These are phyloP conservation scores for Wilhelminamyces savonicus DNA, from an alignment of 805 yeast genomes.

Conservation along the genomic window DNA sequence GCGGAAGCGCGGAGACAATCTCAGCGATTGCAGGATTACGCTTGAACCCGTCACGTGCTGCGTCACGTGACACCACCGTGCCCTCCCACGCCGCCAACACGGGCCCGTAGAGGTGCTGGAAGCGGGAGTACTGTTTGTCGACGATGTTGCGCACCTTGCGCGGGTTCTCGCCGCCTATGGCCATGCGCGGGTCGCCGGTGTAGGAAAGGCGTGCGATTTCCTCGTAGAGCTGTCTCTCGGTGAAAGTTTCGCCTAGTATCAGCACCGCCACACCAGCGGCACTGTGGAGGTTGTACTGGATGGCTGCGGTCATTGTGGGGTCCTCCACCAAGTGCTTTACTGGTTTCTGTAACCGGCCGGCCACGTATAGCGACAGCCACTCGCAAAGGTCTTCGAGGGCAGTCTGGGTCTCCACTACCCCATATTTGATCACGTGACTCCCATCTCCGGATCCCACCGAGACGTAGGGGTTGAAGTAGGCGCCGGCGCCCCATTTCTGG, in stretches of 20 bases:
- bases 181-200: slow-evolving; percentile 84
- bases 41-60: slow-evolving; percentile 1
- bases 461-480: slow-evolving; percentile 90
- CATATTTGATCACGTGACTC: slow-evolving; percentile 65
- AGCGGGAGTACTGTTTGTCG: slow-evolving; percentile 60
- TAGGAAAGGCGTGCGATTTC: slow-evolving; percentile 79
- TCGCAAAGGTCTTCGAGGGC: slow-evolving; percentile 65
- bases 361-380: slow-evolving; percentile 82
- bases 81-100: too few relatives aligned
- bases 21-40: neutral
- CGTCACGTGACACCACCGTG: too few relatives aligned
- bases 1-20: slow-evolving; percentile 6
- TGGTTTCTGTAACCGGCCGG: slow-evolving; percentile 94
- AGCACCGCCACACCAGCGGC: slow-evolving; percentile 69
- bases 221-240: slow-evolving; percentile 63
- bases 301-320: slow-evolving; percentile 46
- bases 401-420: slow-evolving; percentile 63
- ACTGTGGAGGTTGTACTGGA: slow-evolving; percentile 68
- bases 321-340: slow-evolving; percentile 62
- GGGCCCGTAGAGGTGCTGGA: slow-evolving; percentile 72
- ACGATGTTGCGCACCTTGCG: slow-evolving; percentile 84
- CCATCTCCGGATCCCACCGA: slow-evolving; percentile 40
- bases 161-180: slow-evolving; percentile 87
- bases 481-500: slow-evolving; percentile 78
- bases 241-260: slow-evolving; percentile 38